phyloP scores from a whole-genome alignment of 306 rosid species.

The Adenanthera pavonina region DNA sequence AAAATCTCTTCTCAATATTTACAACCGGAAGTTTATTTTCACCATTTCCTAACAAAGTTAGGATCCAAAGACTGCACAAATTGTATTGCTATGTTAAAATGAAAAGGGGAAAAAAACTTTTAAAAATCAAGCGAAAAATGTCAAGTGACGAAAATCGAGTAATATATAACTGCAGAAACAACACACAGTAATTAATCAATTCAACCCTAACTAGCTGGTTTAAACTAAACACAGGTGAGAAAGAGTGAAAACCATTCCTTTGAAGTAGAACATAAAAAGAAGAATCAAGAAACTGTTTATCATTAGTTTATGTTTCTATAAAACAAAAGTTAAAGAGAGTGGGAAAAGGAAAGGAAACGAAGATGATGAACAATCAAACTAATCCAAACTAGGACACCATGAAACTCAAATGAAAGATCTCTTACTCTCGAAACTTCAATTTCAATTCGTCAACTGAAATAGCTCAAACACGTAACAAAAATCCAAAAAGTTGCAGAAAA shows the following conservation, averaged over 20 bases:
- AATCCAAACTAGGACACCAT: slow-evolving; percentile 5
- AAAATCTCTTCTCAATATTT: background rate
- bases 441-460: background rate
- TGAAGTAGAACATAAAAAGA: background rate
- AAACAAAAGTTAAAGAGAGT: background rate
- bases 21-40: slow-evolving; percentile 3
- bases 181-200: slow-evolving; percentile 6
- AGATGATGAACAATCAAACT: slow-evolving; percentile 30
- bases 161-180: background rate
- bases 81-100: background rate
- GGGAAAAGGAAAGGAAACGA: background rate
- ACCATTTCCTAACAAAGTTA: slow-evolving; percentile 10
- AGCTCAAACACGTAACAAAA: background rate
- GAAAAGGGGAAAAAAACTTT: background rate
- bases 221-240: background rate
- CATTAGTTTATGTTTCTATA: background rate
- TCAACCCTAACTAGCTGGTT: slow-evolving; percentile 16
- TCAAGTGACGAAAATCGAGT: background rate
- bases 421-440: too few species aligned
- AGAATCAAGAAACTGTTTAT: background rate
- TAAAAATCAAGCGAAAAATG: background rate
- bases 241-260: background rate
- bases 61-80: slow-evolving; percentile 6
- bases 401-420: background rate
- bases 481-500: background rate